Evolutionary conservation across 1,284 basidiomycete species (phyloP).

Genomic region (Marasmius tenuissimus): DNA sequence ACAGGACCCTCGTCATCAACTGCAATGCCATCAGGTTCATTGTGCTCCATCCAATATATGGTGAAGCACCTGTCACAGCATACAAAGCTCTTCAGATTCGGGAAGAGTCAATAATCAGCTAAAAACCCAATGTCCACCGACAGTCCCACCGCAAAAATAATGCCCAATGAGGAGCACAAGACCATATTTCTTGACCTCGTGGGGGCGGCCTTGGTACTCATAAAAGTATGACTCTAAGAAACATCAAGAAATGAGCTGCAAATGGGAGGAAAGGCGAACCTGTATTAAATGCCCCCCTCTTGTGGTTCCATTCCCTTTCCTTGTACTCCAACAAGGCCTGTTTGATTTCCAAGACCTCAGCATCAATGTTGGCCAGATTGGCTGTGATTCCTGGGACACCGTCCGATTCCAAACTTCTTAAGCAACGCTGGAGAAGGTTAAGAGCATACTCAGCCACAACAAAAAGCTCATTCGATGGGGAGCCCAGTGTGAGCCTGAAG

Average conservation of each 20-base stretch:
- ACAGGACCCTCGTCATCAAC: background rate
- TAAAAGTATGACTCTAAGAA: background rate
- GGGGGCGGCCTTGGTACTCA: background rate
- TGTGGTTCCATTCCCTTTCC: background rate
- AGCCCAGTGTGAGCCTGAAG: too few species aligned
- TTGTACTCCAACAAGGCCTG: background rate
- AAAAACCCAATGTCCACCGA: background rate
- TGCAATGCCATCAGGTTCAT: too few species aligned
- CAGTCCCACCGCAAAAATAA: background rate
- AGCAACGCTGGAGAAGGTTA: too few species aligned
- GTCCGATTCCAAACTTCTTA: too few species aligned
- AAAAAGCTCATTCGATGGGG: too few species aligned
- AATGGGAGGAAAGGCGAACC: background rate
- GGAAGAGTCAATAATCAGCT: background rate
- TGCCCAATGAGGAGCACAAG: background rate
- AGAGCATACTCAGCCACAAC: too few species aligned
- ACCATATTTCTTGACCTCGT: background rate
- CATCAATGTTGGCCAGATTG: too few species aligned
- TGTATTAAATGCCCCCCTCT: background rate
- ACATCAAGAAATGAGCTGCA: background rate
- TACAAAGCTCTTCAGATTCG: background rate
- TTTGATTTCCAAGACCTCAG: too few species aligned
- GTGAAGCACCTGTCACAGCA: background rate
- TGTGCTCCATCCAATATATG: background rate
- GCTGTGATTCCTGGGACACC: too few species aligned